Conservation (phyloP, 164 flowering plant genomes). For the Sedum album region DNA sequence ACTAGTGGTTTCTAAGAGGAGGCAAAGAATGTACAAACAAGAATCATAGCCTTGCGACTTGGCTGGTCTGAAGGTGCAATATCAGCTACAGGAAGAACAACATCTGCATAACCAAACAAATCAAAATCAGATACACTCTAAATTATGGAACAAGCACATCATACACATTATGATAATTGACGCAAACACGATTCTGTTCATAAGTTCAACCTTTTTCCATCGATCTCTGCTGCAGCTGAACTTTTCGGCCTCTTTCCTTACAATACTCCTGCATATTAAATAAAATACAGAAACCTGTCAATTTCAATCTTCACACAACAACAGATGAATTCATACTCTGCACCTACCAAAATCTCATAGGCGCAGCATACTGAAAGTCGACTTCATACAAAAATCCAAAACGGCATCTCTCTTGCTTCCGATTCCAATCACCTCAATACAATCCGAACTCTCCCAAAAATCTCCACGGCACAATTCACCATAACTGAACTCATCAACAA, state of each 20-base stretch:
- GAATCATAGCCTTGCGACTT: constrained; percentile 54
- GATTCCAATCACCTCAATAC: constrained; percentile 62
- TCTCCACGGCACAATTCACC: constrained; percentile 10
- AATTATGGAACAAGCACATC: not conserved
- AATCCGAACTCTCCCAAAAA: constrained; percentile 19
- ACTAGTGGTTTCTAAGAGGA: constrained; percentile 9
- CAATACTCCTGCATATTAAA: constrained; percentile 48
- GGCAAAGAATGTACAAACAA: constrained; percentile 86
- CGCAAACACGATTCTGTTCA: not conserved
- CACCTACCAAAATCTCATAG: constrained; percentile 63
- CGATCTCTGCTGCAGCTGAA: constrained; percentile 45
- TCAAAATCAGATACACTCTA: not conserved
- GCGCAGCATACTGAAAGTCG: constrained; percentile 34
- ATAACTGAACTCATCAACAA: not conserved
- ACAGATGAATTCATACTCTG: not conserved
- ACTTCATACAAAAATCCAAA: constrained; percentile 58
- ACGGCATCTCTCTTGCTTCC: constrained; percentile 80
- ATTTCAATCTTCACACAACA: not conserved
- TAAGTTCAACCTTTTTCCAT: constrained; percentile 37
- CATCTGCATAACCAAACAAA: constrained; percentile 28
- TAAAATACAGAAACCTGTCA: not conserved
- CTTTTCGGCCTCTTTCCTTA: constrained; percentile 30
- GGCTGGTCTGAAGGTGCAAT: constrained; percentile 22
- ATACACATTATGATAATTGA: not conserved
- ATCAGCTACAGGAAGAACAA: constrained; percentile 28